A percentile compares a stretch with the other conserved stretches of the same genome.
Conservation (phyloP, 176 grass and related monocot genomes). For the Phyllostachys edulis region DNA sequence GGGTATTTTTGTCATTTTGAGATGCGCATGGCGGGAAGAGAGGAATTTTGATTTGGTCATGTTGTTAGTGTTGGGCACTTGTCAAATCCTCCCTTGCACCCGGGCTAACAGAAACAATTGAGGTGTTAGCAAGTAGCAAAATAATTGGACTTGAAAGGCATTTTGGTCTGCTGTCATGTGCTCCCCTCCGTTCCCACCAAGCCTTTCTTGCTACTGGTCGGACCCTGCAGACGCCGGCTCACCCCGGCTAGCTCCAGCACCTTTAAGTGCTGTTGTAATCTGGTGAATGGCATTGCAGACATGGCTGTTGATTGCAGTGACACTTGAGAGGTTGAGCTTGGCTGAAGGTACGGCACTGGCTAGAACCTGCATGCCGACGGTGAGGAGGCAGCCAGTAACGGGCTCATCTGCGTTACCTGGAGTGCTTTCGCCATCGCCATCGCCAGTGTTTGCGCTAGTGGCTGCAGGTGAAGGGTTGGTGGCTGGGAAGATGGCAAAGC, state of each 20-base stretch:
- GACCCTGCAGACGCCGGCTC: slow-evolving; percentile 33
- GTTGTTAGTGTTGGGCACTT: slow-evolving; percentile 47
- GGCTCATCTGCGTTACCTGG: slow-evolving; percentile 29
- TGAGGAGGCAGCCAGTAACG: slow-evolving; percentile 60
- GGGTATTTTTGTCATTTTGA: slow-evolving; percentile 88
- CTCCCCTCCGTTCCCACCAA: slow-evolving; percentile 1
- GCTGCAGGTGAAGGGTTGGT: slow-evolving; percentile 22
- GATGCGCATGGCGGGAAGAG: slow-evolving; percentile 33
- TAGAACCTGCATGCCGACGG: slow-evolving; percentile 85
- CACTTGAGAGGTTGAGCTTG: slow-evolving; percentile 84
- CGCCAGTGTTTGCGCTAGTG: slow-evolving; percentile 9
- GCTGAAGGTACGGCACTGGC: slow-evolving; percentile 83
- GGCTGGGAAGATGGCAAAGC: slow-evolving; percentile 80
- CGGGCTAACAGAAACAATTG: slow-evolving; percentile 20
- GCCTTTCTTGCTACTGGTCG: slow-evolving; percentile 34
- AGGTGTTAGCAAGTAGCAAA: slow-evolving; percentile 29
- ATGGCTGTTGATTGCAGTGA: slow-evolving; percentile 87
- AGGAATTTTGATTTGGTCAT: neutral
- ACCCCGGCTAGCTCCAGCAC: slow-evolving; percentile 22
- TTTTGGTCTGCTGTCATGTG: slow-evolving; percentile 35
- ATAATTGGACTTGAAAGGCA: slow-evolving; percentile 20
- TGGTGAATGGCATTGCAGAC: slow-evolving; percentile 78
- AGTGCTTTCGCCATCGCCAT: neutral
- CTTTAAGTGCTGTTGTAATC: slow-evolving; percentile 68
- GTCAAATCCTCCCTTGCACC: slow-evolving; percentile 86